Evolutionary conservation across 2,329 filamentous ascomycete species (phyloP).

Genomic region (Blastomyces silverae): DNA sequence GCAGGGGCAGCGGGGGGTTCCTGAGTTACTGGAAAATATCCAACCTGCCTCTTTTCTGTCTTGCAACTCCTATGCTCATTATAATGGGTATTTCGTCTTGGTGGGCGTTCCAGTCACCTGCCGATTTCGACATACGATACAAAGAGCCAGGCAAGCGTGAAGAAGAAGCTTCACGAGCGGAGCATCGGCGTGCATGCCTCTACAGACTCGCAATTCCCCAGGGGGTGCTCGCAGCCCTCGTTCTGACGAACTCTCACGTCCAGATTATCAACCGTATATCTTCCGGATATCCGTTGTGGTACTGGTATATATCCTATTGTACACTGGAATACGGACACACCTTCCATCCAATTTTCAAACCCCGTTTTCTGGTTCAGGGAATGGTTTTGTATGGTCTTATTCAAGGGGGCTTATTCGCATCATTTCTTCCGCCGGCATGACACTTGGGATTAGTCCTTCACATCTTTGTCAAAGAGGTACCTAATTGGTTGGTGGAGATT

Average conservation of each 20-base stretch:
- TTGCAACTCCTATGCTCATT: slow-evolving; percentile 70
- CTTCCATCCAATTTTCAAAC: slow-evolving; percentile 17
- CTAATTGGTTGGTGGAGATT: background rate
- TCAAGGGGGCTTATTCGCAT: slow-evolving; percentile 77
- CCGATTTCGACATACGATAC: slow-evolving; percentile 10
- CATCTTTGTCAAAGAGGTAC: background rate
- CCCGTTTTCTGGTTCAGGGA: slow-evolving; percentile 49
- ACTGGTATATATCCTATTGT: slow-evolving; percentile 63
- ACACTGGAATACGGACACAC: slow-evolving; percentile 24
- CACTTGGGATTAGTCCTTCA: background rate
- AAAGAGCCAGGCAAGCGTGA: slow-evolving; percentile 16
- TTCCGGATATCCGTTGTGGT: slow-evolving; percentile 85
- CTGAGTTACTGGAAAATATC: slow-evolving; percentile 82
- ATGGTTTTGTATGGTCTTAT: slow-evolving; percentile 77
- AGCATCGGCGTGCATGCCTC: slow-evolving; percentile 28
- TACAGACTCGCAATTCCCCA: slow-evolving; percentile 64
- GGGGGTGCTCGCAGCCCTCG: slow-evolving; percentile 61
- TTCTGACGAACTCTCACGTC: slow-evolving; percentile 77
- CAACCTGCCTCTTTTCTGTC: slow-evolving; percentile 79
- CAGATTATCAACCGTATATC: slow-evolving; percentile 88
- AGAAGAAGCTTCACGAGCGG: background rate
- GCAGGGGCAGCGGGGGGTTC: slow-evolving; percentile 60
- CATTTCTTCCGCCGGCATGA: slow-evolving; percentile 83
- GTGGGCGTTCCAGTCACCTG: slow-evolving; percentile 38
- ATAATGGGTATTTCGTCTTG: slow-evolving; percentile 59